Conservation (phyloP, 2,329 filamentous ascomycete species). For the Pyrenochaeta sp. region DNA sequence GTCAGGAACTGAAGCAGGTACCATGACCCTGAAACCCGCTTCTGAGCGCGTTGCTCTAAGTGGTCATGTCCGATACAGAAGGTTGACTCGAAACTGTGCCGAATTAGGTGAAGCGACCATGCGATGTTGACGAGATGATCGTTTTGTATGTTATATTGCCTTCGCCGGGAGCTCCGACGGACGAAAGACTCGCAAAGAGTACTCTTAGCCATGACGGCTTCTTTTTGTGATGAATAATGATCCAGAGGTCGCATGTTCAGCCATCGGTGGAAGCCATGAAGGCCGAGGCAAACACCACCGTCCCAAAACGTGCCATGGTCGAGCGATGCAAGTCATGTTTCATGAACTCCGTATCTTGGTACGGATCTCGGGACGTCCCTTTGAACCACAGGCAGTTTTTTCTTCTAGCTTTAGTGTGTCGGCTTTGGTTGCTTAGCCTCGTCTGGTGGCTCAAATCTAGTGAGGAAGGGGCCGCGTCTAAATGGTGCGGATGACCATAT, state of each 20-base stretch:
- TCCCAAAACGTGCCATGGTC: background rate
- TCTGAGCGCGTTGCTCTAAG: constrained; percentile 12
- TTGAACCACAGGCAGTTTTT: background rate
- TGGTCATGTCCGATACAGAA: background rate
- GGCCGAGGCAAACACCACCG: background rate
- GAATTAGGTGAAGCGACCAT: too few species aligned
- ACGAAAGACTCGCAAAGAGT: too few species aligned
- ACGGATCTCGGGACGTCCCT: background rate
- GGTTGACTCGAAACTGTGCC: background rate
- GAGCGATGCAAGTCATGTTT: background rate
- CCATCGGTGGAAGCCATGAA: background rate
- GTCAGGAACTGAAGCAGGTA: constrained; percentile 15
- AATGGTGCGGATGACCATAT: too few species aligned
- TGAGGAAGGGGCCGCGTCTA: too few species aligned
- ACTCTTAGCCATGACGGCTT: background rate
- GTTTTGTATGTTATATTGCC: too few species aligned
- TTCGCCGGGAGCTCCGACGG: too few species aligned
- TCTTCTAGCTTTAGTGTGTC: too few species aligned
- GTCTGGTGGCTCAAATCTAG: too few species aligned
- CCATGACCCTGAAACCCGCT: constrained; percentile 5
- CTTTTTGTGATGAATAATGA: background rate
- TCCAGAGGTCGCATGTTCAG: too few species aligned
- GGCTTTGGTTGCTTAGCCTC: too few species aligned
- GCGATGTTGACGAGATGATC: too few species aligned
- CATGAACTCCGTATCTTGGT: background rate